phyloP scores from a whole-genome alignment of 2,329 filamentous ascomycete genomes.

The Didymella pinodella region DNA sequence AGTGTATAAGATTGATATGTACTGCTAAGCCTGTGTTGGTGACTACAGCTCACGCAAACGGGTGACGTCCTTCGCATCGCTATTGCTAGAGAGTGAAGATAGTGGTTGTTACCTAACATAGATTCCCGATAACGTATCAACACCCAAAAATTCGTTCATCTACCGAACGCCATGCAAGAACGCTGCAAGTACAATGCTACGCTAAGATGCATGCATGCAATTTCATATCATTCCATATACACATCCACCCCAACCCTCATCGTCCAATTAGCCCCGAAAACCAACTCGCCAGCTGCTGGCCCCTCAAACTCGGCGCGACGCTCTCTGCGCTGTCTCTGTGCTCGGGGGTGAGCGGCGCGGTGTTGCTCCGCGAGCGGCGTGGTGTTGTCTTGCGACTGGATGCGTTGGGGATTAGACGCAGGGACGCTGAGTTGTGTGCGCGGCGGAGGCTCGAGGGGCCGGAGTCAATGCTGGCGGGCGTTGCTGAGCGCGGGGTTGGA shows the following conservation, averaged over 20 bases:
- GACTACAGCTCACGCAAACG: too few relatives aligned
- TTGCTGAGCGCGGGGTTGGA: slow-evolving; percentile 6
- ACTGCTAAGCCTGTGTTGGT: too few relatives aligned
- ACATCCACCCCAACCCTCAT: not conserved
- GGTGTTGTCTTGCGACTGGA: slow-evolving; percentile 27
- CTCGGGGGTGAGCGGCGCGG: slow-evolving; percentile 1
- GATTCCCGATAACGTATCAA: too few relatives aligned
- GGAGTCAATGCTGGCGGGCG: slow-evolving; percentile 6
- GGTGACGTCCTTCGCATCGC: too few relatives aligned
- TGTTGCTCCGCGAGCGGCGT: too few relatives aligned
- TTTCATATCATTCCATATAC: too few relatives aligned
- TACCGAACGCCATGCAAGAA: not conserved
- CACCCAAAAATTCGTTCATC: too few relatives aligned
- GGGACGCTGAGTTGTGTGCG: slow-evolving; percentile 15
- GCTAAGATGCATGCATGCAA: not conserved
- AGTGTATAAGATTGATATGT: too few relatives aligned
- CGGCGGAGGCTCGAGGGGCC: slow-evolving; percentile 7
- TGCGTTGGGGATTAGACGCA: slow-evolving; percentile 17
- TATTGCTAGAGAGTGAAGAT: too few relatives aligned
- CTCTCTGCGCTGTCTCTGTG: slow-evolving; percentile 12
- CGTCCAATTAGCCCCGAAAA: slow-evolving; percentile 44
- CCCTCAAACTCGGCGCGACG: slow-evolving; percentile 35
- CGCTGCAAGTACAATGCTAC: not conserved
- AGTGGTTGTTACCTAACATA: too few relatives aligned
- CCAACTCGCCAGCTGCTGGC: slow-evolving; percentile 45